Evolutionary conservation across 2,329 filamentous ascomycete genomes (phyloP).

Genomic region (Exophiala sp.): DNA sequence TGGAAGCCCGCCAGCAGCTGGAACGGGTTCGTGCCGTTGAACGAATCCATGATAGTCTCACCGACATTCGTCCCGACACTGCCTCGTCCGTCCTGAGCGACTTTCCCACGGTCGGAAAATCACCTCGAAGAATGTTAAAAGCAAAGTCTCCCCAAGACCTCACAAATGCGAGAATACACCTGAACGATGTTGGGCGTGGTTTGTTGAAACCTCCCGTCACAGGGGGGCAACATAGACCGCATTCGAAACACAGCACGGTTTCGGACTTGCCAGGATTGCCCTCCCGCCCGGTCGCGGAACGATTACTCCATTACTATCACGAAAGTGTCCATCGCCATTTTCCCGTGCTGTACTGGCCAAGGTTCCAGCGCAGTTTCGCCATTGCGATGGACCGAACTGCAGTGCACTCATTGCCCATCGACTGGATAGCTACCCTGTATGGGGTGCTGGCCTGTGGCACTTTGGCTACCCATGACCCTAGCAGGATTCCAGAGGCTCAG

Average conservation of each 20-base stretch:
- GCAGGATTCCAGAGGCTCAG: slow-evolving; percentile 43
- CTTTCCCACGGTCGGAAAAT: slow-evolving; percentile 60
- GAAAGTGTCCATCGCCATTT: slow-evolving; percentile 70
- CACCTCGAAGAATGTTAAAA: slow-evolving; percentile 58
- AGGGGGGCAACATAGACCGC: slow-evolving; percentile 39
- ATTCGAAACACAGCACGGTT: slow-evolving; percentile 12
- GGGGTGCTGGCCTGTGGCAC: slow-evolving; percentile 76
- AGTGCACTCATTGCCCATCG: slow-evolving; percentile 55
- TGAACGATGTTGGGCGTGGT: slow-evolving; percentile 67
- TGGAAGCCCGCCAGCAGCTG: slow-evolving; percentile 73
- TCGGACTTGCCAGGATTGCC: slow-evolving; percentile 60
- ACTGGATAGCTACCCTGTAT: slow-evolving; percentile 76
- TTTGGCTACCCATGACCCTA: slow-evolving; percentile 57
- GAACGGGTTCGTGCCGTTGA: slow-evolving; percentile 63
- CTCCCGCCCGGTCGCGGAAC: slow-evolving; percentile 61
- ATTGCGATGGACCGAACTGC: slow-evolving; percentile 63
- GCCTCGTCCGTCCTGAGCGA: slow-evolving; percentile 46
- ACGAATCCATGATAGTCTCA: slow-evolving; percentile 42
- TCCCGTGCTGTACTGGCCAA: slow-evolving; percentile 83
- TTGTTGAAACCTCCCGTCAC: slow-evolving; percentile 66
- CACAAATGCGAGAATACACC: slow-evolving; percentile 63
- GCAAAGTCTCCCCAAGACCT: slow-evolving; percentile 62
- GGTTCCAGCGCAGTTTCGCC: slow-evolving; percentile 70
- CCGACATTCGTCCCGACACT: slow-evolving; percentile 40
- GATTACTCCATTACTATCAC: slow-evolving; percentile 69